A percentile compares a stretch with the other conserved stretches of the same genome.
phyloP scores from a whole-genome alignment of 176 grass and related monocot species.

The Paspalum vaginatum region DNA sequence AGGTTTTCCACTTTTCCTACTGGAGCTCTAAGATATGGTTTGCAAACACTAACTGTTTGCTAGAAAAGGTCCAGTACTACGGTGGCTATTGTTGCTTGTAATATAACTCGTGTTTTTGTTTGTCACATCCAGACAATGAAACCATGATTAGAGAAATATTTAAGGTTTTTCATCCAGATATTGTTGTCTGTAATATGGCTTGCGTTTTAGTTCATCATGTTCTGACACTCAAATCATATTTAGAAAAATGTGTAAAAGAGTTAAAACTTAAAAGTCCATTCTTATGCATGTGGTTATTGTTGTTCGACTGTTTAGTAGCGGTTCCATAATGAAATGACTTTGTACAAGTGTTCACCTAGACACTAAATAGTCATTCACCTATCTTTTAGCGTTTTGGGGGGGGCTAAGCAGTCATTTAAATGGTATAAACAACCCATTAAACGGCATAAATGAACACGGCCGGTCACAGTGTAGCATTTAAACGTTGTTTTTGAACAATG shows the following conservation, averaged over 20 bases:
- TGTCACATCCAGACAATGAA: not conserved
- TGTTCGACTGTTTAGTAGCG: not conserved
- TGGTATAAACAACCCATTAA: too few relatives aligned
- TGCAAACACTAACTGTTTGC: not conserved
- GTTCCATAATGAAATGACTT: not conserved
- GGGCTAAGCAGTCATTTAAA: too few relatives aligned
- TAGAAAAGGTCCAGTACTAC: not conserved
- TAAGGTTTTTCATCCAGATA: not conserved
- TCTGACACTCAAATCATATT: conserved; percentile 11
- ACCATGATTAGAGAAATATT: not conserved
- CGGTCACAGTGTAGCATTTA: too few relatives aligned
- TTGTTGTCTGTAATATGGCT: conserved; percentile 14
- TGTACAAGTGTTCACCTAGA: not conserved
- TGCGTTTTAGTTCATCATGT: conserved; percentile 5
- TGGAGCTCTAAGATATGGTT: conserved; percentile 15
- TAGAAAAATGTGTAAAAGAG: conserved; percentile 4
- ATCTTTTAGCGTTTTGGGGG: too few relatives aligned
- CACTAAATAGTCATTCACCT: too few relatives aligned
- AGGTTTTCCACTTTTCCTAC: not conserved
- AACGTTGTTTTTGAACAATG: too few relatives aligned
- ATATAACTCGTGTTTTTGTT: conserved; percentile 18
- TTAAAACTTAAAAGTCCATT: not conserved
- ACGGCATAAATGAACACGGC: too few relatives aligned
- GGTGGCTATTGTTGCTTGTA: not conserved
- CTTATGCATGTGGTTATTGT: not conserved